Conservation (phyloP, 805 yeast species). For the Suhomyces xylopsoci region DNA sequence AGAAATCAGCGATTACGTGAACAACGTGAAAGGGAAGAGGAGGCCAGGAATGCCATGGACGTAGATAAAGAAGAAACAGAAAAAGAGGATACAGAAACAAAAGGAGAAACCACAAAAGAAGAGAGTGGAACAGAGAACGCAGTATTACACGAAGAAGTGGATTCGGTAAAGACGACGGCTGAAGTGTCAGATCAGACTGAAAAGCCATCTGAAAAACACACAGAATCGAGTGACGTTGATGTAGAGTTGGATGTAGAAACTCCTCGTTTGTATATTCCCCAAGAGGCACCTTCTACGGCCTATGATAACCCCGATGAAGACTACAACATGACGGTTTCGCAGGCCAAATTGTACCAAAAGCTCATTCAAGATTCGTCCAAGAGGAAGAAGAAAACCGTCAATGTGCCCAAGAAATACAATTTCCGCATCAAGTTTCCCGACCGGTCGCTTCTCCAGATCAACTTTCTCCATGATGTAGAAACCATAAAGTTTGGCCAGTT, state of each 20-base stretch:
- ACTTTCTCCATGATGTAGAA: constrained; percentile 22
- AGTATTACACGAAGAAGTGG: neutral
- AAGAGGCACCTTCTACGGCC: constrained; percentile 1
- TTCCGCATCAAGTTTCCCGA: constrained; percentile 41
- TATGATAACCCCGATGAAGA: constrained; percentile 44
- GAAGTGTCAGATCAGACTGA: neutral
- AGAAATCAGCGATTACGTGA: constrained; percentile 8
- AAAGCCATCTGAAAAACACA: neutral
- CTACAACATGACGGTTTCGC: constrained; percentile 37
- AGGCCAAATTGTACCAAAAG: constrained; percentile 37
- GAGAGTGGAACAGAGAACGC: no score
- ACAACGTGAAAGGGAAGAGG: constrained; percentile 8
- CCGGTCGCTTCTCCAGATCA: constrained; percentile 32
- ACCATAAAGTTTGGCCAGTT: constrained; percentile 33
- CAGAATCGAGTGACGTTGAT: neutral
- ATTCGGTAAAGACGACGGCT: neutral
- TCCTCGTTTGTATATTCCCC: constrained; percentile 22
- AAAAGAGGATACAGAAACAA: neutral
- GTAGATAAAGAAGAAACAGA: neutral
- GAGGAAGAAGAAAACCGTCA: constrained; percentile 12
- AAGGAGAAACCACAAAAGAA: neutral
- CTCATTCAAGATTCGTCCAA: constrained; percentile 26
- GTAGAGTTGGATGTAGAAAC: constrained; percentile 4
- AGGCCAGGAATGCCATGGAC: neutral
- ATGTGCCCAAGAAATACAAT: constrained; percentile 23